Evolutionary conservation across 305 asterid species (phyloP).

Genomic region (Rubia balearica): DNA sequence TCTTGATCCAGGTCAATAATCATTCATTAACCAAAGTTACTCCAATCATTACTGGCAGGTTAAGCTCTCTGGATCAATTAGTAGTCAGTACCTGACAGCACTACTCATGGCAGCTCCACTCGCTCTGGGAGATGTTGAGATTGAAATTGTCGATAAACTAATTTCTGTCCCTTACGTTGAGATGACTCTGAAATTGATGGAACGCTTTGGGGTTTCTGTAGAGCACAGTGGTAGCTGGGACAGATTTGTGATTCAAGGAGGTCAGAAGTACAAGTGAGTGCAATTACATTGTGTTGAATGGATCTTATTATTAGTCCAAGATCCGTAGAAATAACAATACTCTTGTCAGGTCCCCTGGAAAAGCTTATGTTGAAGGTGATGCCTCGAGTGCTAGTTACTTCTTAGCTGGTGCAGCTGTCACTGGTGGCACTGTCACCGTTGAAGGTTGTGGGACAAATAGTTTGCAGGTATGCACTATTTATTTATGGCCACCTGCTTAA

Average conservation of each 20-base stretch:
- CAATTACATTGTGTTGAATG: slow-evolving; percentile 10
- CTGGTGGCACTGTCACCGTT: slow-evolving; percentile 92
- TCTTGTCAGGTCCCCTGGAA: slow-evolving; percentile 79
- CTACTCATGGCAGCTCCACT: slow-evolving; percentile 96
- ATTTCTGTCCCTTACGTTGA: slow-evolving; percentile 97
- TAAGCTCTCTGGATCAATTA: slow-evolving; percentile 87
- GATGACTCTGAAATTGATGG: slow-evolving; percentile 98
- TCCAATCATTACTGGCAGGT: slow-evolving; percentile 46
- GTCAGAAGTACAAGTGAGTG: slow-evolving; percentile 92
- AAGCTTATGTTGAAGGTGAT: slow-evolving; percentile 94
- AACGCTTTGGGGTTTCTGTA: slow-evolving; percentile 83
- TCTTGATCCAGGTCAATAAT: neutral
- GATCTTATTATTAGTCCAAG: slow-evolving; percentile 14
- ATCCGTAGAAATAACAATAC: slow-evolving; percentile 8
- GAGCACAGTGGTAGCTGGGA: slow-evolving; percentile 88
- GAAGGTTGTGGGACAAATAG: slow-evolving; percentile 99
- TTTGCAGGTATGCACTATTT: slow-evolving; percentile 63
- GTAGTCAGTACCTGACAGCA: slow-evolving; percentile 96
- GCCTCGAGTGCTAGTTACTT: slow-evolving; percentile 99
- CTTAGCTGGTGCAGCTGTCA: slow-evolving; percentile 98
- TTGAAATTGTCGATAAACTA: slow-evolving; percentile 82
- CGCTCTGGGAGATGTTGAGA: slow-evolving; percentile 88
- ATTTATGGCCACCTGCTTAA: neutral
- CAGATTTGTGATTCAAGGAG: slow-evolving; percentile 73
- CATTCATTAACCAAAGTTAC: slow-evolving; percentile 14